These are phyloP conservation scores for Marchantia polymorpha DNA, from an alignment of 225 moss, liverwort and hornwort genomes.

Conservation along the genomic window DNA sequence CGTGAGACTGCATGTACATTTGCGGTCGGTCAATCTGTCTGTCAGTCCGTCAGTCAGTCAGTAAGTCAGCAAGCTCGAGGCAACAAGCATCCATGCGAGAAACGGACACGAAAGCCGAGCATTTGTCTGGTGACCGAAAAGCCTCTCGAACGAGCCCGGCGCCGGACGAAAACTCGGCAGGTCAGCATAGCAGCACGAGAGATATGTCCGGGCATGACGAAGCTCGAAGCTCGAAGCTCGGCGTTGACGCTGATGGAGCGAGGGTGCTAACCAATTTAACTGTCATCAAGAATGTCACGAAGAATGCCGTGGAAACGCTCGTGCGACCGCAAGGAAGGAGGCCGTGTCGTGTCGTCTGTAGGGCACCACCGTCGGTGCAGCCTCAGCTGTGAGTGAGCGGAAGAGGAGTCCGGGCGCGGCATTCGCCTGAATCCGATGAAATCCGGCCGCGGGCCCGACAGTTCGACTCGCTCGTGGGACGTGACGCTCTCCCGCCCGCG, in stretches of 20 bases:
- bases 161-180: not conserved
- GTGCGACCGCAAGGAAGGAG: not conserved
- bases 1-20: too few relatives aligned
- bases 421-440: constrained; percentile 4
- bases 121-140: too few relatives aligned
- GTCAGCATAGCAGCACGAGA: not conserved
- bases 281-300: not conserved
- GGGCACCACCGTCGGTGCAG: not conserved
- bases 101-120: too few relatives aligned
- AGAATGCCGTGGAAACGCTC: too few relatives aligned
- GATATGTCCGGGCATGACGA: constrained; percentile 11
- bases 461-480: not conserved
- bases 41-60: too few relatives aligned
- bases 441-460: not conserved
- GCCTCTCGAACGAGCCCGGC: too few relatives aligned
- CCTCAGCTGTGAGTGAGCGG: not conserved
- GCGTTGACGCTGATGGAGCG: not conserved
- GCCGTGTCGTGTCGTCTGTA: not conserved
- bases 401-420: not conserved
- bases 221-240: not conserved
- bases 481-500: too few relatives aligned
- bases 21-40: too few relatives aligned
- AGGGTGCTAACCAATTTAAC: not conserved
- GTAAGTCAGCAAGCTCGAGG: too few relatives aligned
- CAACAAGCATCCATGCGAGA: too few relatives aligned